phyloP scores from a whole-genome alignment of 2,329 filamentous ascomycete genomes.

The Colletotrichum paranaense region DNA sequence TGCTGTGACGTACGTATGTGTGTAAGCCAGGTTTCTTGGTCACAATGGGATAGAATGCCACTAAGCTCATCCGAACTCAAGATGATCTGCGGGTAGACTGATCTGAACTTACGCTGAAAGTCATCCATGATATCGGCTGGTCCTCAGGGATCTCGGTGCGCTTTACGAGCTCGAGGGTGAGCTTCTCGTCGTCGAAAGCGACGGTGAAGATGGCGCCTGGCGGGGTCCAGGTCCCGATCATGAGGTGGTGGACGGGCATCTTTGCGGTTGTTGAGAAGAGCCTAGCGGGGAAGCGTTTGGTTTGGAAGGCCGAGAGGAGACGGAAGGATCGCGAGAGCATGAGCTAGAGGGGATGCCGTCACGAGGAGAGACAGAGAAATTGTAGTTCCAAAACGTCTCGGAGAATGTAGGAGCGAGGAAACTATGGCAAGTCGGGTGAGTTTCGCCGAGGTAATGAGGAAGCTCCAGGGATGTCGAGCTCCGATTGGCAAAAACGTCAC shows the following conservation, averaged over 20 bases:
- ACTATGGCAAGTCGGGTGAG: background rate
- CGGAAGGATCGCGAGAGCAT: constrained; percentile 22
- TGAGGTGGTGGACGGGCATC: constrained; percentile 87
- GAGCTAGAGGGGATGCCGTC: background rate
- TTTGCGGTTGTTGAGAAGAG: constrained; percentile 41
- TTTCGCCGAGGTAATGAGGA: constrained; percentile 1
- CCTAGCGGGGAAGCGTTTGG: background rate
- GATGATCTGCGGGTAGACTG: background rate
- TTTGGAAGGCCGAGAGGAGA: background rate
- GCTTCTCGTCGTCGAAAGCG: constrained; percentile 84
- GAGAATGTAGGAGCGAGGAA: constrained; percentile 12
- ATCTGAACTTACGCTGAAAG: constrained; percentile 75
- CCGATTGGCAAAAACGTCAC: background rate
- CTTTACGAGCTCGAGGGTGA: constrained; percentile 81
- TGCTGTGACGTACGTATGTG: constrained; percentile 63
- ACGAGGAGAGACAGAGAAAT: background rate
- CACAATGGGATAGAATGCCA: background rate
- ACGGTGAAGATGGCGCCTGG: constrained; percentile 92
- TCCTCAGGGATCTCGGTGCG: constrained; percentile 83
- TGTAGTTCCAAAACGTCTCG: background rate
- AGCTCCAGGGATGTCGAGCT: background rate
- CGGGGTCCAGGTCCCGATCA: constrained; percentile 92
- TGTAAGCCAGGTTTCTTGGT: constrained; percentile 34
- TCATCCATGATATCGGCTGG: constrained; percentile 95
- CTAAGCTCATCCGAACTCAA: background rate